These are phyloP conservation scores for Zymoseptoria crescenta DNA, from an alignment of 2,329 filamentous ascomycete species.

Conservation along the genomic window DNA sequence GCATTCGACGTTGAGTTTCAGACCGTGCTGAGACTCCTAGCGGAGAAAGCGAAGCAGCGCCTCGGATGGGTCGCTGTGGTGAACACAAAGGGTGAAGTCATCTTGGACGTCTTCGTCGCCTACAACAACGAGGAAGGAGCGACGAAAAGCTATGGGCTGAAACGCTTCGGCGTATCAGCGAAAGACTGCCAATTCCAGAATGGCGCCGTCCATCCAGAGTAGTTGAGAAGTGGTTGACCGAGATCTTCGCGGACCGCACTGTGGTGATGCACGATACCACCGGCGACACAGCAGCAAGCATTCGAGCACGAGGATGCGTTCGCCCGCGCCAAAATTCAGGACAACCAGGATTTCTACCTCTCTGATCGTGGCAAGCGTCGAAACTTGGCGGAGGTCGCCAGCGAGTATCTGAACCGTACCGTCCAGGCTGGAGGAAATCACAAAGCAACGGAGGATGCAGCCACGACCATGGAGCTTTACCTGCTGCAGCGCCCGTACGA, in stretches of 20 bases:
- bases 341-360: slow-evolving; percentile 7
- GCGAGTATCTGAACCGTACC: neutral
- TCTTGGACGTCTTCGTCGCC: slow-evolving; percentile 9
- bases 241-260: slow-evolving; percentile 8
- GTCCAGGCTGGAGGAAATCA: neutral
- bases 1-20: slow-evolving; percentile 14
- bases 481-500: slow-evolving; percentile 5
- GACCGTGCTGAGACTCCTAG: slow-evolving; percentile 1
- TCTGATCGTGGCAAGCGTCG: neutral
- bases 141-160: neutral
- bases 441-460: neutral
- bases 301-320: slow-evolving; percentile 5
- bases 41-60: slow-evolving; percentile 4
- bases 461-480: neutral
- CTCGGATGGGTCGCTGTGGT: slow-evolving; percentile 11
- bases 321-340: neutral
- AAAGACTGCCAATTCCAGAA: too few relatives aligned
- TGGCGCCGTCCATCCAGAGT: slow-evolving; percentile 3
- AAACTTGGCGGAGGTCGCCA: neutral
- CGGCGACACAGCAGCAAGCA: slow-evolving; percentile 1
- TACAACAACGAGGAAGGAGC: slow-evolving; percentile 3
- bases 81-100: slow-evolving; percentile 8
- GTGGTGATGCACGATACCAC: slow-evolving; percentile 11
- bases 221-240: slow-evolving; percentile 7
- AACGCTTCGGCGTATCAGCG: slow-evolving; percentile 7